Base-by-base conservation (phyloP, 495 filamentous ascomycete genomes). In the Aspergillus sclerotioniger region DNA sequence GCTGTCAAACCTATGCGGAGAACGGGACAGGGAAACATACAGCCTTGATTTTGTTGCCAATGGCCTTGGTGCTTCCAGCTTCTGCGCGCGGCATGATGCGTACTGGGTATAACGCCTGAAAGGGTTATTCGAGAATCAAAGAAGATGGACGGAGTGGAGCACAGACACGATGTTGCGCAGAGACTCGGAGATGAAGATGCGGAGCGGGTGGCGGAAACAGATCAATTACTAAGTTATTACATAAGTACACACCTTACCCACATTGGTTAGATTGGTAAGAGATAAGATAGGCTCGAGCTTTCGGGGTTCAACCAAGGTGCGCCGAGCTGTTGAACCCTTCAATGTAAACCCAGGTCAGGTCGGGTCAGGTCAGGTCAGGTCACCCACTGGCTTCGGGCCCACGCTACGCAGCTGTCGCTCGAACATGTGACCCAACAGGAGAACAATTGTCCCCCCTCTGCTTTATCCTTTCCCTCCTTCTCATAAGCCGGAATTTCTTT, bases 71-170 rank as follows among this genome's bases (percentile, higher is more conserved):
- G 29, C 84, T 86, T 21, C 94, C 95, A 19, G 90, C 85, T 78
- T 98, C 94, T 58, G 95, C 95, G 75, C 87, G 87, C 54, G 89
- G 89, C 95, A 98, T 98, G n/a, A 65, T 89, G 77, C 13, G 51
- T 10, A 25, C 13, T 28, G 47, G 39, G 32, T 6, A 48, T 8
- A 5, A 20, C 25, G 25, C 5, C 25, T 5, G 25, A 5, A 25
- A 2, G 25, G 29, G 35, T 5, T 13, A 17, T 25, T 10, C 17
- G 13, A 13, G 4, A 35, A 15, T 53, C n/a, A n/a, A 46, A 41
- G 51, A 25, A 35, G 37, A 31, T n/a, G 31, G 46, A 16, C 12
- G 15, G 46, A 29, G 46, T 48, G n/a, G n/a, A n/a, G n/a, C n/a
- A n/a, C n/a, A n/a, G n/a, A n/a, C n/a, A n/a, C n/a, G 15, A 28